Evolutionary conservation across 192 early-diverging fungal species (phyloP).

Genomic region (Mortierella alpina): DNA sequence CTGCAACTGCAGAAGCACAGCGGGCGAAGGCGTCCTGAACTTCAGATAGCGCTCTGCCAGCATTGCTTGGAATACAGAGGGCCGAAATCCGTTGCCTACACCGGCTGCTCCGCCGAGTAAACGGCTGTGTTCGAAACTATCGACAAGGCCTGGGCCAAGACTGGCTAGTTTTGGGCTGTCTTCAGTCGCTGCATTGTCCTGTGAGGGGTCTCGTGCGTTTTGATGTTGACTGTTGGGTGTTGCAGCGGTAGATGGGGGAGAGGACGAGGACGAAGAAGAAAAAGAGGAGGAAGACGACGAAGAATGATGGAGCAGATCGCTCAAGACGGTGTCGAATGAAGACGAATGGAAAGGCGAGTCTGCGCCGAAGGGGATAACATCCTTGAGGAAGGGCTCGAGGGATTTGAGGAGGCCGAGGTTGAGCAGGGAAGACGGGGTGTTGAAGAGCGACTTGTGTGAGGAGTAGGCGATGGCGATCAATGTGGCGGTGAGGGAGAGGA

Average conservation of each 20-base stretch:
- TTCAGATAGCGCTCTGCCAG: constrained; percentile 51
- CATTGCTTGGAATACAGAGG: constrained; percentile 53
- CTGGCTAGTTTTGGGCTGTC: not conserved
- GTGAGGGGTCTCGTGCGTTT: not conserved
- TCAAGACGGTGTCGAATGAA: constrained; percentile 24
- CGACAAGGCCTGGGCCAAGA: not conserved
- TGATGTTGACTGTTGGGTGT: not conserved
- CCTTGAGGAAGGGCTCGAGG: constrained; percentile 49
- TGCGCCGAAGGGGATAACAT: constrained; percentile 37
- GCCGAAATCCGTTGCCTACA: constrained; percentile 41
- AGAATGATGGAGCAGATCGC: constrained; percentile 11
- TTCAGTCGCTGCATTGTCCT: not conserved
- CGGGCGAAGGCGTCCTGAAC: constrained; percentile 40
- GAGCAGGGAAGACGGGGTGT: constrained; percentile 45
- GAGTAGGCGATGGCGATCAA: constrained; percentile 46
- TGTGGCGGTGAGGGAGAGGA: constrained; percentile 42
- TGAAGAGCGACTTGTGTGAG: constrained; percentile 45
- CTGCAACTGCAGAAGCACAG: constrained; percentile 38
- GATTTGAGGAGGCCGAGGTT: constrained; percentile 51
- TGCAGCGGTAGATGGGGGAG: not conserved
- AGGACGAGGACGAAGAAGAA: not conserved
- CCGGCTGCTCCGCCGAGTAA: constrained; percentile 37
- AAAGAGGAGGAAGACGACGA: not conserved
- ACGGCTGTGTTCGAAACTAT: constrained; percentile 24
- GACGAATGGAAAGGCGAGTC: constrained; percentile 20